Evolutionary conservation across 2,329 filamentous ascomycete genomes (phyloP).

Genomic region (Fusarium camptoceras): DNA sequence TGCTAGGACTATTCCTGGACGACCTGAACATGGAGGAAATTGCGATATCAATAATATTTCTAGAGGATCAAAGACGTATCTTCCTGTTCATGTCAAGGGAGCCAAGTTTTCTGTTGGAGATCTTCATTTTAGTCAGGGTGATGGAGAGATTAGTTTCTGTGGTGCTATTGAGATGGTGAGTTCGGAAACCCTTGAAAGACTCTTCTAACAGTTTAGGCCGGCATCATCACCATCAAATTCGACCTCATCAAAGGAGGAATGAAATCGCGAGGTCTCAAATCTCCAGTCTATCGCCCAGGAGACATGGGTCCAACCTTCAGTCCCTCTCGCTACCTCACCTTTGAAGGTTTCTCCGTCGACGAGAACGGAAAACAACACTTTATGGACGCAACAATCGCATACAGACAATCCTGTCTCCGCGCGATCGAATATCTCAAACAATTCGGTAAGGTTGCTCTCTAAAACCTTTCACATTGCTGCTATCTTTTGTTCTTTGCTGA

Average conservation of each 20-base stretch:
- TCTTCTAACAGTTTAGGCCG: conserved; percentile 60
- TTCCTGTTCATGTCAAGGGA: conserved; percentile 86
- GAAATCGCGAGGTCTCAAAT: conserved; percentile 79
- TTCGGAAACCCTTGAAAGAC: rapidly evolving
- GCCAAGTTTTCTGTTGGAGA: conserved; percentile 94
- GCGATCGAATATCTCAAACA: conserved; percentile 54
- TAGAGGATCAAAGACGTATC: conserved; percentile 82
- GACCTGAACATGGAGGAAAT: conserved; percentile 90
- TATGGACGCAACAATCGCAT: conserved; percentile 86
- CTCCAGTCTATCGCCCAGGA: conserved; percentile 87
- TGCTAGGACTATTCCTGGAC: conserved; percentile 84
- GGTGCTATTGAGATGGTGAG: conserved; percentile 86
- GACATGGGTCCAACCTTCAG: conserved; percentile 53
- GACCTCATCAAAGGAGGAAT: conserved; percentile 86
- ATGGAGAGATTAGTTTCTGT: conserved; percentile 91
- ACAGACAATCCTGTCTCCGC: conserved; percentile 81
- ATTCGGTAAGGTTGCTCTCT: conserved; percentile 41
- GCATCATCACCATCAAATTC: conserved; percentile 90
- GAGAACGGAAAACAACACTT: conserved; percentile 90
- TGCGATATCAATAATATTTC: conserved; percentile 92
- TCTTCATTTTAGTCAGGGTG: conserved; percentile 87
- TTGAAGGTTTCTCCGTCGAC: conserved; percentile 87
- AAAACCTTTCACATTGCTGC: no score
- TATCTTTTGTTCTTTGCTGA: neutral
- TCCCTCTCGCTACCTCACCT: conserved; percentile 45